Conservation (phyloP, 2,329 filamentous ascomycete species). For the Ascochyta rabiei region DNA sequence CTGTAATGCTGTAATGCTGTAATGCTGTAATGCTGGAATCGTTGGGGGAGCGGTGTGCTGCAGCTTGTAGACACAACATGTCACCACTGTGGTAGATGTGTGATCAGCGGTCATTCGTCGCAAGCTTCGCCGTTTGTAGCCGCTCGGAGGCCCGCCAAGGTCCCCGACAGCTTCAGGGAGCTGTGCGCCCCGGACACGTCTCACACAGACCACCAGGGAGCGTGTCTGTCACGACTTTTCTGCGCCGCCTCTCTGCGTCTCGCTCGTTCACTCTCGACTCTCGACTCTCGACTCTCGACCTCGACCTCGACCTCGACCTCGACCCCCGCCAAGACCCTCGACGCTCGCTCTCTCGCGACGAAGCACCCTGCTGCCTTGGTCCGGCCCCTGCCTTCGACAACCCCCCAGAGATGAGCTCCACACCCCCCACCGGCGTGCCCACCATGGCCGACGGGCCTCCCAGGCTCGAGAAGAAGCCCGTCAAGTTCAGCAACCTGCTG, state of each 20-base stretch:
- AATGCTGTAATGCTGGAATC: not conserved
- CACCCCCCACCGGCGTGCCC: slow-evolving; percentile 54
- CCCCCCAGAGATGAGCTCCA: slow-evolving; percentile 60
- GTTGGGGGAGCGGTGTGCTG: slow-evolving; percentile 10
- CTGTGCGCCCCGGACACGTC: slow-evolving; percentile 1
- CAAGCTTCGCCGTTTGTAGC: slow-evolving; percentile 18
- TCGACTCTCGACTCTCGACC: slow-evolving; percentile 1
- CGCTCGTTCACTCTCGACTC: slow-evolving; percentile 13
- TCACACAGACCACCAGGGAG: slow-evolving; percentile 30
- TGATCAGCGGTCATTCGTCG: no score
- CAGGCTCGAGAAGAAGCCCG: slow-evolving; percentile 94
- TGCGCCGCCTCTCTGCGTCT: slow-evolving; percentile 20
- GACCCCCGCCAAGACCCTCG: no score
- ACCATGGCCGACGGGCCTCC: slow-evolving; percentile 50
- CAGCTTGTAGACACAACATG: not conserved
- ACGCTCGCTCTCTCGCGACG: slow-evolving; percentile 66
- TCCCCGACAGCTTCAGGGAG: slow-evolving; percentile 7
- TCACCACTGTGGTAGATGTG: not conserved
- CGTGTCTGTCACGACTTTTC: slow-evolving; percentile 3
- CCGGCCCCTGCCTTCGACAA: slow-evolving; percentile 72
- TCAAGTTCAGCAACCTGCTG: slow-evolving; percentile 99
- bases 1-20: not conserved
- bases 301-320: not conserved
- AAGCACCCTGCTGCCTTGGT: slow-evolving; percentile 96
- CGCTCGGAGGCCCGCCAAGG: slow-evolving; percentile 11